These are phyloP conservation scores for Myxozyma geophila DNA, from an alignment of 805 yeast genomes.

Conservation along the genomic window DNA sequence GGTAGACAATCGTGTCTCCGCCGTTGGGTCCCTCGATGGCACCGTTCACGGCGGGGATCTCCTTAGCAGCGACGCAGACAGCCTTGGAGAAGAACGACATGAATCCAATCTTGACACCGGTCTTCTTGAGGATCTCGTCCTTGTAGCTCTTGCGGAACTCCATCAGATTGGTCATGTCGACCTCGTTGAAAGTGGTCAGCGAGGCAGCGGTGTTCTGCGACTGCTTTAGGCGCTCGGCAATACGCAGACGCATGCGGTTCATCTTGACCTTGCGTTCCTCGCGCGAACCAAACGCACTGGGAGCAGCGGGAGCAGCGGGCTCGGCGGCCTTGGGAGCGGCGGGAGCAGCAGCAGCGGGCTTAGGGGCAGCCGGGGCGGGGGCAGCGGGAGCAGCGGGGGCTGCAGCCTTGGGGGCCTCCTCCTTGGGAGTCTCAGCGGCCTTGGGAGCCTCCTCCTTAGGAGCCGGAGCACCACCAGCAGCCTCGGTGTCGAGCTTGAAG, in stretches of 20 bases:
- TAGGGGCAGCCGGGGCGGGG: conserved; percentile 42
- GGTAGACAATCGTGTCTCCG: conserved; percentile 89
- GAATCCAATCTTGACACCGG: conserved; percentile 94
- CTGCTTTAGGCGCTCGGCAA: conserved; percentile 98
- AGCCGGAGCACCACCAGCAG: conserved; percentile 43
- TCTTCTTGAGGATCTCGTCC: conserved; percentile 92
- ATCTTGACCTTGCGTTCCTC: conserved; percentile 90
- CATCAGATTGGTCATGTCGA: conserved; percentile 89
- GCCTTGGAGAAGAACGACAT: conserved; percentile 99
- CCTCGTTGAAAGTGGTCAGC: conserved; percentile 96
- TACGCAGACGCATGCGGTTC: conserved; percentile 99
- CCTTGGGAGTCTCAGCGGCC: conserved; percentile 33
- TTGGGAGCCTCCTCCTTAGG: conserved; percentile 39
- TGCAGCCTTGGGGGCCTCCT: conserved; percentile 38
- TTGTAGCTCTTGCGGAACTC: conserved; percentile 95
- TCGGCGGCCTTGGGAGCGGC: conserved; percentile 42
- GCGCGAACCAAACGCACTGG: conserved; percentile 67
- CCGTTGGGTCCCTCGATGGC: conserved; percentile 73
- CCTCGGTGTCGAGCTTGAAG: conserved; percentile 75
- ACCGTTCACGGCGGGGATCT: conserved; percentile 93
- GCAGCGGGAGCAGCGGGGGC: conserved; percentile 44
- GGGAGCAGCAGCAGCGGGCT: conserved; percentile 40
- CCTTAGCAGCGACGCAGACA: conserved; percentile 87
- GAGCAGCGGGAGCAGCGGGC: conserved; percentile 43
- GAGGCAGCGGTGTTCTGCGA: conserved; percentile 99